Evolutionary conservation across 176 grass and related monocot species (phyloP).

Genomic region (Pharus latifolius): DNA sequence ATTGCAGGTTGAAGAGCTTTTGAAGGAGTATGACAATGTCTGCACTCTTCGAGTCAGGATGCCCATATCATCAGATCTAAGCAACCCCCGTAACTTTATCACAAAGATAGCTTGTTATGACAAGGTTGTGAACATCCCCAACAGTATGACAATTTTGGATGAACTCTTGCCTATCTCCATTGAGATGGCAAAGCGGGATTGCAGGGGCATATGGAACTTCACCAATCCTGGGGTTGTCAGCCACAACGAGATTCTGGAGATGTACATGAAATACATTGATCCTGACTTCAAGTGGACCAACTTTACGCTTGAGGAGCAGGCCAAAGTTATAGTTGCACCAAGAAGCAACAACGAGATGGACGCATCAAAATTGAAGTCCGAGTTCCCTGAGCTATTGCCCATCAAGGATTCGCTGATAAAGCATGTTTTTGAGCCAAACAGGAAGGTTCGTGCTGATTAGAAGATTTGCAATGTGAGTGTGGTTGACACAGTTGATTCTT

Average conservation of each 20-base stretch:
- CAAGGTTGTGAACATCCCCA: constrained; percentile 64
- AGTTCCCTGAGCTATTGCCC: constrained; percentile 58
- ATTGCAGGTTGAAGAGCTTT: constrained; percentile 61
- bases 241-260: constrained; percentile 64
- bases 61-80: constrained; percentile 58
- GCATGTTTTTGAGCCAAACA: constrained; percentile 77
- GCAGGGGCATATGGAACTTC: constrained; percentile 60
- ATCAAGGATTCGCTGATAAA: constrained; percentile 72
- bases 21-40: constrained; percentile 62
- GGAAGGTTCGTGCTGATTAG: constrained; percentile 26
- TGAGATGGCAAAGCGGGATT: constrained; percentile 56
- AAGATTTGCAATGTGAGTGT: background rate
- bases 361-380: constrained; percentile 52
- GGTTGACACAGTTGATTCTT: background rate
- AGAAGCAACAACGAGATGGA: constrained; percentile 88
- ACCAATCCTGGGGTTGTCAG: constrained; percentile 53
- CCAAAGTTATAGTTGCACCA: constrained; percentile 70
- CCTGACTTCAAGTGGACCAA: constrained; percentile 49
- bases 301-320: constrained; percentile 70
- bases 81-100: constrained; percentile 60
- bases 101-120: constrained; percentile 55
- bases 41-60: constrained; percentile 59
- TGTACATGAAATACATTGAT: constrained; percentile 51
- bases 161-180: constrained; percentile 55
- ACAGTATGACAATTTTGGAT: constrained; percentile 59